A percentile compares a stretch with the other conserved stretches of the same genome.
These are phyloP conservation scores for Calvatia gigantea DNA, from an alignment of 768 basidiomycete species.

Conservation along the genomic window DNA sequence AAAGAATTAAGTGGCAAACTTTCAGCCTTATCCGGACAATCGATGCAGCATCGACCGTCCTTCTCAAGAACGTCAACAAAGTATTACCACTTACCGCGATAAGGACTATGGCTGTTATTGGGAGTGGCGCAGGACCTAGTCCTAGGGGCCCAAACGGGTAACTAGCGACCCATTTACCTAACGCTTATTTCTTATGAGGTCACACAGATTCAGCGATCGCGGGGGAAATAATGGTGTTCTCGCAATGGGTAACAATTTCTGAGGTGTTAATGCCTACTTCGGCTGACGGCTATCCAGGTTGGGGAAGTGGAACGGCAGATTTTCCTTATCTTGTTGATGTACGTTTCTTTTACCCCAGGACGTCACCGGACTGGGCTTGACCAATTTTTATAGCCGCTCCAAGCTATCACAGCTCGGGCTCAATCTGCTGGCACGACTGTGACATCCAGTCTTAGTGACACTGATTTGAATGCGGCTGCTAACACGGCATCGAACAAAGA, in stretches of 20 bases:
- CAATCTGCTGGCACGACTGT: conserved; percentile 35
- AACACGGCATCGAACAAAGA: conserved; percentile 41
- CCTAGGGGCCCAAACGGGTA: conserved; percentile 55
- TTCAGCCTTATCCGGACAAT: conserved; percentile 53
- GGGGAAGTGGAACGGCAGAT: conserved; percentile 48
- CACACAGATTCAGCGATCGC: conserved; percentile 42
- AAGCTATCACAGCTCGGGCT: conserved; percentile 43
- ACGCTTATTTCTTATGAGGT: background rate
- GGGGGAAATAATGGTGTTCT: conserved; percentile 57
- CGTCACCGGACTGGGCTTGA: background rate
- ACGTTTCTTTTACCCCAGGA: conserved; percentile 8
- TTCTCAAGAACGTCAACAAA: conserved; percentile 54
- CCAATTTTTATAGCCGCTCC: conserved; percentile 28
- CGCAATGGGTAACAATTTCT: conserved; percentile 45
- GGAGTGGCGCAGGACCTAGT: conserved; percentile 54
- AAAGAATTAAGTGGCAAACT: background rate
- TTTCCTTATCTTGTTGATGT: conserved; percentile 51
- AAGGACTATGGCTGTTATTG: conserved; percentile 51
- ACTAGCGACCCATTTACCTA: background rate
- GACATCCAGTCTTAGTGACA: conserved; percentile 45
- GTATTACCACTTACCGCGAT: conserved; percentile 44
- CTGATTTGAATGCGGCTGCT: conserved; percentile 42
- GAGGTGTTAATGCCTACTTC: background rate
- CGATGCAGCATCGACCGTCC: conserved; percentile 58
- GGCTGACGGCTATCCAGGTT: conserved; percentile 26